Percentiles rank a stretch among this genome's conserved stretches.
These are phyloP conservation scores for Exophiala dermatitidis DNA, from an alignment of 2,329 filamentous ascomycete species.

Conservation along the genomic window DNA sequence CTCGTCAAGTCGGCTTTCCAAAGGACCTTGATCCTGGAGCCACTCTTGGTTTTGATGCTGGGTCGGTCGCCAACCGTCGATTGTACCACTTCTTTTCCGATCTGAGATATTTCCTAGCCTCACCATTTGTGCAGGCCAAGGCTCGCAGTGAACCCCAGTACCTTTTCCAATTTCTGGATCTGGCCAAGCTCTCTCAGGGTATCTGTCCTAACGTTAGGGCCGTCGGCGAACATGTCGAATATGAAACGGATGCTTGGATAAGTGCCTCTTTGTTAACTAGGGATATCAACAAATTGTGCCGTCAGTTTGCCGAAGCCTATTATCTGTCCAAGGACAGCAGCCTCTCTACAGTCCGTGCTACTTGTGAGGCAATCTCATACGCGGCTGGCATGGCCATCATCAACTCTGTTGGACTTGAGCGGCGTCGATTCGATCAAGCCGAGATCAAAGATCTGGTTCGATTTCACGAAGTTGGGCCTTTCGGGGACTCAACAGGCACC, in stretches of 20 bases:
- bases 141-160: conserved; percentile 80
- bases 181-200: conserved; percentile 92
- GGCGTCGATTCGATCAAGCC: conserved; percentile 71
- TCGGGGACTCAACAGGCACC: conserved; percentile 5
- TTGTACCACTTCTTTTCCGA: conserved; percentile 99
- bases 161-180: conserved; percentile 85
- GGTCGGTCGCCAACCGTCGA: conserved; percentile 86
- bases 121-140: conserved; percentile 77
- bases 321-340: conserved; percentile 16
- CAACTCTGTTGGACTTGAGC: conserved; percentile 83
- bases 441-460: conserved; percentile 81
- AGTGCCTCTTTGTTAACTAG: conserved; percentile 88
- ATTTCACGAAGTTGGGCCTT: conserved; percentile 60
- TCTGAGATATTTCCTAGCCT: conserved; percentile 81
- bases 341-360: conserved; percentile 10
- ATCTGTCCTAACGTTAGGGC: conserved; percentile 92
- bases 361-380: conserved; percentile 56
- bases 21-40: conserved; percentile 80
- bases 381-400: conserved; percentile 78
- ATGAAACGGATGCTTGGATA: conserved; percentile 97
- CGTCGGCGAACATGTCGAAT: conserved; percentile 92
- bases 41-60: conserved; percentile 85
- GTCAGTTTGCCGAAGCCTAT: conserved; percentile 84
- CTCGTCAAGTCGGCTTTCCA: conserved; percentile 88
- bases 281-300: conserved; percentile 87